Percentiles rank a stretch among this genome's conserved stretches.
Conservation (phyloP, 257 asterid species). For the Leonotis leonurus region DNA sequence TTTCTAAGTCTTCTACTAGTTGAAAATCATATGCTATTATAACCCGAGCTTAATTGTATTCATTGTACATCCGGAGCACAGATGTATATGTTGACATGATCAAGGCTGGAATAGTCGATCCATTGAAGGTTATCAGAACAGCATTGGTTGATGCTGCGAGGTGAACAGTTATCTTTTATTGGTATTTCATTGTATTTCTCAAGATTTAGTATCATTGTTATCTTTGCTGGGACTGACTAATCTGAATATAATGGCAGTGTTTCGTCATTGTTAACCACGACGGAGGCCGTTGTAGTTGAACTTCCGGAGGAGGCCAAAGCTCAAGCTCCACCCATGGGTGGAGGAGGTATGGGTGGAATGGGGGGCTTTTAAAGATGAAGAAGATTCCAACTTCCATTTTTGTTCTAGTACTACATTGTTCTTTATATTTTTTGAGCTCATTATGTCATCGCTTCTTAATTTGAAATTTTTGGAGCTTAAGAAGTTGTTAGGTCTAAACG, state of each 20-base stretch:
- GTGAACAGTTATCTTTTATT: conserved; percentile 15
- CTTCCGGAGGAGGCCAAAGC: conserved; percentile 65
- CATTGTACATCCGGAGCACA: conserved; percentile 12
- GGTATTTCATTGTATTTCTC: background rate
- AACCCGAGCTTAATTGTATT: background rate
- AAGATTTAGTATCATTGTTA: background rate
- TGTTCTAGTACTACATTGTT: background rate
- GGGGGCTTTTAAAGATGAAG: background rate
- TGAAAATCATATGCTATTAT: background rate
- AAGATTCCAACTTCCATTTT: background rate
- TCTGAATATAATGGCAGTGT: conserved; percentile 40
- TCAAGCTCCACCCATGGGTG: conserved; percentile 51
- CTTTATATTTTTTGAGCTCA: too few species aligned
- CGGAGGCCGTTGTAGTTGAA: conserved; percentile 77
- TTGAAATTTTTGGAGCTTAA: too few species aligned
- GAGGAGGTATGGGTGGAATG: conserved; percentile 55
- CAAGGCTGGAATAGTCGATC: conserved; percentile 83
- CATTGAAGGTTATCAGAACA: conserved; percentile 82
- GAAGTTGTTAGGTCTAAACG: background rate
- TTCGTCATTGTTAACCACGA: conserved; percentile 77
- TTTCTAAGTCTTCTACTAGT: background rate
- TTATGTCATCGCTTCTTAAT: too few species aligned
- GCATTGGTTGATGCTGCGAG: conserved; percentile 94
- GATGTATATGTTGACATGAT: conserved; percentile 92
- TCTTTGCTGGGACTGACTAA: background rate